These are phyloP conservation scores for Candida incommunis DNA, from an alignment of 805 yeast genomes.

Conservation along the genomic window DNA sequence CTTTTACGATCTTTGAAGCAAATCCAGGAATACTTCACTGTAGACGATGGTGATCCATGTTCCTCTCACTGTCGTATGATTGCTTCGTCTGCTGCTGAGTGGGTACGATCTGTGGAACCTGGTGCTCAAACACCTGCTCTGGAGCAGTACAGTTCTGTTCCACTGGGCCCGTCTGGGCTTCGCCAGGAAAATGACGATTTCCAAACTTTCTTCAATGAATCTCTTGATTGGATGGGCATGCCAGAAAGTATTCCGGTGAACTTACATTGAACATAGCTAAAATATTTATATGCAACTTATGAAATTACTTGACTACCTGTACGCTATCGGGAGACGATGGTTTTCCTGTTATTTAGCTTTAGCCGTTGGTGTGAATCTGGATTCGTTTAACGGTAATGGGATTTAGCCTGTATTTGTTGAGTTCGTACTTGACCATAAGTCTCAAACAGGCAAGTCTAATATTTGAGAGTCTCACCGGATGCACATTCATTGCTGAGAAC, in stretches of 20 bases:
- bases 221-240: constrained; percentile 1
- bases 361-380: no score
- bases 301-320: no score
- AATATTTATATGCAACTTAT: neutral
- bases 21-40: neutral
- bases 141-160: neutral
- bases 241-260: neutral
- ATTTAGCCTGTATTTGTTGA: no score
- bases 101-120: neutral
- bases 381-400: no score
- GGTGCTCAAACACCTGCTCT: neutral
- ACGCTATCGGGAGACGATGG: no score
- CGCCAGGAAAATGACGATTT: neutral
- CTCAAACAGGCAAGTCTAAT: no score
- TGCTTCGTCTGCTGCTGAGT: neutral
- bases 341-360: no score
- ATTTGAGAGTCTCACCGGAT: no score
- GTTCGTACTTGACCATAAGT: no score
- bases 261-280: neutral
- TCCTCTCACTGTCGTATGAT: neutral
- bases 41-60: neutral
- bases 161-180: neutral
- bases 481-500: no score
- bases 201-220: neutral
- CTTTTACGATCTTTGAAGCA: neutral